A percentile compares a stretch with the other conserved stretches of the same genome.
Evolutionary conservation across 495 filamentous ascomycete genomes (phyloP).

Genomic region (Aspergillus taichungensis): DNA sequence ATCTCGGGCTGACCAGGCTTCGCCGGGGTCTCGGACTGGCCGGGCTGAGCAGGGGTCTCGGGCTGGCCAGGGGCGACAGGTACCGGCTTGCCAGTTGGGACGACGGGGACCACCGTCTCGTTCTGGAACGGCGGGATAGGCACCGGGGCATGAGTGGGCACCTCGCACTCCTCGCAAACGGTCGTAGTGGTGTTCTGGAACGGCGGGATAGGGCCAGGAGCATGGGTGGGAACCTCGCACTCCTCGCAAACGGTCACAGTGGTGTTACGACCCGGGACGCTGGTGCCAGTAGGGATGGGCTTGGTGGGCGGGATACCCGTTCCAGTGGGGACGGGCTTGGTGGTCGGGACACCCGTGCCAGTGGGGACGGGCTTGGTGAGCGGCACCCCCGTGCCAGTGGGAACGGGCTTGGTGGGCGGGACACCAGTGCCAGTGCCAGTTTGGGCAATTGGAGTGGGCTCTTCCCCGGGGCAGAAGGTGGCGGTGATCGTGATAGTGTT

Average conservation of each 20-base stretch:
- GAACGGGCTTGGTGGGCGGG: background rate
- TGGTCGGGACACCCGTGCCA: conserved; percentile 1
- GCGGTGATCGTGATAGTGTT: conserved; percentile 31
- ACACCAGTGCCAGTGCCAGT: conserved; percentile 4
- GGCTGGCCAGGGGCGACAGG: conserved; percentile 8
- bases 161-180: background rate
- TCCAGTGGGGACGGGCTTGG: background rate
- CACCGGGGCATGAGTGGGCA: background rate
- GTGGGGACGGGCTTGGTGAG: conserved; percentile 1
- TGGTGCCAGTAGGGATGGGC: conserved; percentile 6
- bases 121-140: conserved; percentile 17
- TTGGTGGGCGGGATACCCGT: background rate
- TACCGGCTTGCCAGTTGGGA: conserved; percentile 6
- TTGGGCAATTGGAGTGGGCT: conserved; percentile 3
- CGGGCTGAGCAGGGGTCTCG: conserved; percentile 3
- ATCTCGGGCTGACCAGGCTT: conserved; percentile 4
- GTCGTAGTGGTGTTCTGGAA: conserved; percentile 17
- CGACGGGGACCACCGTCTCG: conserved; percentile 10
- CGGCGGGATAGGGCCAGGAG: conserved; percentile 8
- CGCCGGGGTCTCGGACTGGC: background rate
- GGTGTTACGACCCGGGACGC: conserved; percentile 1
- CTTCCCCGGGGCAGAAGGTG: conserved; percentile 17
- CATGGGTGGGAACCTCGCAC: background rate
- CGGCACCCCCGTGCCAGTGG: background rate
- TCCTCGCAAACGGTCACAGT: background rate